Percentiles rank a stretch among this genome's conserved stretches.
These are phyloP conservation scores for Aureobasidium sp. DNA, from an alignment of 2,329 filamentous ascomycete species.

Conservation along the genomic window DNA sequence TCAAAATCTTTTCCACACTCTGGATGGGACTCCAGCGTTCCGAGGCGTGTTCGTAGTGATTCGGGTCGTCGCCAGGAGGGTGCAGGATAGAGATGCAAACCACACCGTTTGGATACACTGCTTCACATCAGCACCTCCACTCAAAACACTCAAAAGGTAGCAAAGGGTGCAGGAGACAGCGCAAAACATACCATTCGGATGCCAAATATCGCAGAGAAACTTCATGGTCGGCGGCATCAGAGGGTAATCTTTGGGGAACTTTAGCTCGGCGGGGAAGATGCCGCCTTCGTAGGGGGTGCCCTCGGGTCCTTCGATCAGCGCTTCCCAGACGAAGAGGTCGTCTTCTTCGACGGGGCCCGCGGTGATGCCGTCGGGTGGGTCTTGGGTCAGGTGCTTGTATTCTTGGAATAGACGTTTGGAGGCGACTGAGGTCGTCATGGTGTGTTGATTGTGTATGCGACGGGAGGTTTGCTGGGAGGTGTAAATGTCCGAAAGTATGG, in stretches of 20 bases:
- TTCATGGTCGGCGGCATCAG: slow-evolving; percentile 92
- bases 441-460: background rate
- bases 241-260: slow-evolving; percentile 95
- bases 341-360: slow-evolving; percentile 90
- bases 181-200: slow-evolving; percentile 70
- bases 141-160: background rate
- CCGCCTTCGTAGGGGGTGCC: slow-evolving; percentile 95
- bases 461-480: background rate
- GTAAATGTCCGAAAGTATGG: background rate
- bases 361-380: slow-evolving; percentile 95
- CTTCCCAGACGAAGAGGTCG: slow-evolving; percentile 94
- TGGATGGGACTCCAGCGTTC: slow-evolving; percentile 97
- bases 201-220: slow-evolving; percentile 89
- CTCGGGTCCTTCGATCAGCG: slow-evolving; percentile 88
- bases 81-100: slow-evolving; percentile 99
- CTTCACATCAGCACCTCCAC: no score
- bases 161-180: no score
- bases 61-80: slow-evolving; percentile 91
- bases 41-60: slow-evolving; percentile 93
- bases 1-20: slow-evolving; percentile 94
- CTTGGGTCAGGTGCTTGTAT: slow-evolving; percentile 88
- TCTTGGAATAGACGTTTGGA: slow-evolving; percentile 85
- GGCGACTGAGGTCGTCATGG: slow-evolving; percentile 41
- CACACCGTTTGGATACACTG: slow-evolving; percentile 84
- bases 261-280: slow-evolving; percentile 89